Base-by-base conservation (phyloP, 352 stramenopile species). In the Peronosclerospora sorghi region DNA sequence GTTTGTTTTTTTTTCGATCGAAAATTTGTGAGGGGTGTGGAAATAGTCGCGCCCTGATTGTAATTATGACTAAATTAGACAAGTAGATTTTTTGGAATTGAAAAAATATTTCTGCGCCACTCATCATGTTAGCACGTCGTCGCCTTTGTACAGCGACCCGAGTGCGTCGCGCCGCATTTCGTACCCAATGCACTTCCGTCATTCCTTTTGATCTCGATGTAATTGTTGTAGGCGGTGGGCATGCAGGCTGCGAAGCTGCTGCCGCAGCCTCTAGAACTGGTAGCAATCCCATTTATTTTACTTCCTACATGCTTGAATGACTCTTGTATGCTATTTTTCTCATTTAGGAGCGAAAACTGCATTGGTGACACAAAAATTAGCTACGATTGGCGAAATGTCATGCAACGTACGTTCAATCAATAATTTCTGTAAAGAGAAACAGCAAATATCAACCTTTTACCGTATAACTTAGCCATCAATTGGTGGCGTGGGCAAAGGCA, bases 401-500 rank as follows among this genome's bases (percentile, higher is more conserved):
- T 99, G 95, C 77, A 99, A 99, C 66, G 81, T 94, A 68, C 19
- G 69, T 66, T 32, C n/a, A n/a, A n/a, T n/a, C n/a, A n/a, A n/a
- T n/a, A n/a, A n/a, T n/a, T n/a, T n/a, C n/a, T n/a, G n/a, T n/a
- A n/a, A n/a, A n/a, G n/a, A n/a, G n/a, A n/a, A n/a, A n/a, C n/a
- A n/a, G n/a, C n/a, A n/a, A n/a, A n/a, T n/a, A n/a, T 48, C 8
- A 42, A 23, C n/a, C 18, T 15, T 50, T 36, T 36, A 34, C 9
- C 14, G 2, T 27, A 35, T 41, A 32, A 32, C 6, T 62, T 36
- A 94, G 79, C 96, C 96, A 18, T 96, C 80, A 21, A 98, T 99
- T 43, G 96, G 96, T 26, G 96, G 96, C 6, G 97, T 98, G 8
- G 96, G 95, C 21, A 99, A 99, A 72, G 95, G 95, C 20, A 97